A percentile compares a stretch with the other conserved stretches of the same genome.
These are phyloP conservation scores for Petunia secreta DNA, from an alignment of 257 asterid species.

Conservation along the genomic window DNA sequence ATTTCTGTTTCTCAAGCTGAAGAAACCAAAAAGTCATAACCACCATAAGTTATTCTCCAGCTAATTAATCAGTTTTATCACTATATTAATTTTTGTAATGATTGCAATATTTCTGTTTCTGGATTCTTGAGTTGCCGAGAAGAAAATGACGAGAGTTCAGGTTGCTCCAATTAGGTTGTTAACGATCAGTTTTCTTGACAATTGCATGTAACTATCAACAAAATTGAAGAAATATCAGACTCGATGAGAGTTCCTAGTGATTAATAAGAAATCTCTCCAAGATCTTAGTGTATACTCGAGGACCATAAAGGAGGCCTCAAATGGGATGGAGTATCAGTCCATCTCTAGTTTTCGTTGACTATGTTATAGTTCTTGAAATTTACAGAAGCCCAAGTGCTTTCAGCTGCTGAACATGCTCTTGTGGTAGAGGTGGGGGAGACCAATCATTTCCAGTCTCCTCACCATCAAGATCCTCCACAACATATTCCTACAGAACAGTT, in stretches of 20 bases:
- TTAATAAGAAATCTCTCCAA: background rate
- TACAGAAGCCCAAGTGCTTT: conserved; percentile 83
- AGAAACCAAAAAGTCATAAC: no score
- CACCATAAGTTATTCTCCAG: no score
- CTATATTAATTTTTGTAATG: no score
- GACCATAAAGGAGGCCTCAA: conserved; percentile 1
- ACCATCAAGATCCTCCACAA: conserved; percentile 90
- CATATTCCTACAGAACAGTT: conserved; percentile 65
- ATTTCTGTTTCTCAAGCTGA: no score
- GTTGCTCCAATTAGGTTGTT: background rate
- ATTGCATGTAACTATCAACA: background rate
- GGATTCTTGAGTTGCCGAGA: no score
- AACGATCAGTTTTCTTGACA: background rate
- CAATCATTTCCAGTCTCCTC: conserved; percentile 77
- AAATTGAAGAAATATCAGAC: background rate
- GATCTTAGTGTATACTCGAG: background rate
- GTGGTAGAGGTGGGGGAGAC: conserved; percentile 86
- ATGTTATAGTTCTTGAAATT: conserved; percentile 24
- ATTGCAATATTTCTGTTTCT: no score
- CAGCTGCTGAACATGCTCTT: conserved; percentile 87
- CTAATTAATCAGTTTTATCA: no score
- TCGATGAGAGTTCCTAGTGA: background rate
- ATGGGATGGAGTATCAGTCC: conserved; percentile 7
- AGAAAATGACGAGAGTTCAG: background rate
- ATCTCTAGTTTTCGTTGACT: conserved; percentile 1